Percentiles rank a stretch among this genome's conserved stretches.
Evolutionary conservation across 2,329 filamentous ascomycete species (phyloP).

Genomic region (Calonectria naviculata): DNA sequence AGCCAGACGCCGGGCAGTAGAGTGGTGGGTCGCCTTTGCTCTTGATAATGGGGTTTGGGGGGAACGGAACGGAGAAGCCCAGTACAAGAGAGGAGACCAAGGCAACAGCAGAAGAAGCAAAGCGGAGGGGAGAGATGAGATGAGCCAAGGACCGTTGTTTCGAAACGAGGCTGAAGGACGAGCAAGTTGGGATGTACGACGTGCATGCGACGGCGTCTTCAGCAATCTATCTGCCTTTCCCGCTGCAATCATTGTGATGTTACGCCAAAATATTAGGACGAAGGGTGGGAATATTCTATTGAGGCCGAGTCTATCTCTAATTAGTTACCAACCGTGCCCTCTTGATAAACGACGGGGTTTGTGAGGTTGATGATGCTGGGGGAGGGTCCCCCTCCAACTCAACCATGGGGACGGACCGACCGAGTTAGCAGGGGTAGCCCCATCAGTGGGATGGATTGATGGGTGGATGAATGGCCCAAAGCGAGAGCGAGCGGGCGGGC

Average conservation of each 20-base stretch:
- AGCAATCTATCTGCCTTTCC: background rate
- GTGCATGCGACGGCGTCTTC: background rate
- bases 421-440: slow-evolving; percentile 10
- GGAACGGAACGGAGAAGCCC: background rate
- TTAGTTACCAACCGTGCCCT: slow-evolving; percentile 4
- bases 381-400: background rate
- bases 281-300: background rate
- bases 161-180: slow-evolving; percentile 1
- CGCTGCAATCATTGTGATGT: background rate
- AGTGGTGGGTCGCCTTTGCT: background rate
- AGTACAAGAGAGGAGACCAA: background rate
- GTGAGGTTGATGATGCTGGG: slow-evolving; percentile 18
- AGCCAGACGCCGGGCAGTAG: background rate
- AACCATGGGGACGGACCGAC: slow-evolving; percentile 20
- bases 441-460: background rate
- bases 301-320: background rate
- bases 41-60: background rate
- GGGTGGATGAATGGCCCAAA: background rate
- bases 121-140: background rate
- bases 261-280: background rate
- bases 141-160: background rate
- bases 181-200: slow-evolving; percentile 7
- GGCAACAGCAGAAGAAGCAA: background rate
- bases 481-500: background rate
- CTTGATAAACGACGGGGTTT: slow-evolving; percentile 8